These are phyloP conservation scores for Colletotrichum endophyticum DNA, from an alignment of 2,329 filamentous ascomycete species.

Conservation along the genomic window DNA sequence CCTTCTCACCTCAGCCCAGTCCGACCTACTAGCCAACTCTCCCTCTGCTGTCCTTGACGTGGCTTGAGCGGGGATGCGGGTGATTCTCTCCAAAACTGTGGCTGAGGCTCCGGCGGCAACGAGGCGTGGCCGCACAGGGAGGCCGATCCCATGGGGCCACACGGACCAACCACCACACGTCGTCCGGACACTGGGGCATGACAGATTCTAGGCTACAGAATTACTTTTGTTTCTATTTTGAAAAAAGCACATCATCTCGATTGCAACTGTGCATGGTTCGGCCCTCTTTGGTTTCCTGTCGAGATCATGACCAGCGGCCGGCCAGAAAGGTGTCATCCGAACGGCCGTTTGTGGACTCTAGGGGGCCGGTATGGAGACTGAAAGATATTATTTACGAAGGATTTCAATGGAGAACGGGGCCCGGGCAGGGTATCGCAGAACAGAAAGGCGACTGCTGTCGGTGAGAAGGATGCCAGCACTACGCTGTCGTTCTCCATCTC, in stretches of 20 bases:
- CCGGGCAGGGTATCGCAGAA: not conserved
- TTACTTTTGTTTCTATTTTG: slow-evolving; percentile 10
- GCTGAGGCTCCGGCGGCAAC: not conserved
- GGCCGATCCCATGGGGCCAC: slow-evolving; percentile 3
- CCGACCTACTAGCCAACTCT: not conserved
- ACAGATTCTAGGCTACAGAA: slow-evolving; percentile 16
- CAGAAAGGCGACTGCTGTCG: not conserved
- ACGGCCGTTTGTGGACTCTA: not conserved
- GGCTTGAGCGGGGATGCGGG: slow-evolving; percentile 9
- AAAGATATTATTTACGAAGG: not conserved
- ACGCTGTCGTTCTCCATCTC: not conserved
- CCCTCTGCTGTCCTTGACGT: not conserved
- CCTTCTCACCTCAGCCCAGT: slow-evolving; percentile 12
- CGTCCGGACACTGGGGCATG: slow-evolving; percentile 4
- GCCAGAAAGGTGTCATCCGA: not conserved
- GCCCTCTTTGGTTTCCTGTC: not conserved
- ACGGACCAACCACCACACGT: slow-evolving; percentile 5
- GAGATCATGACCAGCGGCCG: not conserved
- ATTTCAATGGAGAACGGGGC: not conserved
- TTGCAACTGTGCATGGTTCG: not conserved
- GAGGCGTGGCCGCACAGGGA: slow-evolving; percentile 12
- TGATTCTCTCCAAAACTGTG: slow-evolving; percentile 10
- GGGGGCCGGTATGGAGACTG: not conserved
- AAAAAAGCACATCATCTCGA: not conserved
- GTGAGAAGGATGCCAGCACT: not conserved